Percentiles rank a stretch among this genome's conserved stretches.
phyloP scores from a whole-genome alignment of 345 rosid species.

The Aurinia saxatilis region DNA sequence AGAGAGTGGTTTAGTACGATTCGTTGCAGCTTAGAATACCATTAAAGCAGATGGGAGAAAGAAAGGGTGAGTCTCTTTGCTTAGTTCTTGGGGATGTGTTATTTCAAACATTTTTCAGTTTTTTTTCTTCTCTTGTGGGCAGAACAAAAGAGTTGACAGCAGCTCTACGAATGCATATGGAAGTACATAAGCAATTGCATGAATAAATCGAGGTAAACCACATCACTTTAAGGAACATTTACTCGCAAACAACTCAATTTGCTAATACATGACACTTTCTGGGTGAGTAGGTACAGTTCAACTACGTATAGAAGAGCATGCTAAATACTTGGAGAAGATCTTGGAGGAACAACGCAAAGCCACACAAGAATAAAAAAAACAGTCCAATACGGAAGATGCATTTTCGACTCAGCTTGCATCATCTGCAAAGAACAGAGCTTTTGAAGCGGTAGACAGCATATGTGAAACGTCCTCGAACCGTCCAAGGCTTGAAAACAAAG shows the following conservation, averaged over 20 bases:
- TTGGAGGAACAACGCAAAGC: conserved; percentile 62
- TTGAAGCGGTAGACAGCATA: conserved; percentile 7
- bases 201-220: conserved; percentile 57
- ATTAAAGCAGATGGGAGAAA: conserved; percentile 38
- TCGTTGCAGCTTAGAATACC: conserved; percentile 26
- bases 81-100: background rate
- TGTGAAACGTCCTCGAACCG: conserved; percentile 26
- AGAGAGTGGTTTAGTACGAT: too few relatives aligned
- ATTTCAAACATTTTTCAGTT: background rate
- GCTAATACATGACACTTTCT: background rate
- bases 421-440: conserved; percentile 28
- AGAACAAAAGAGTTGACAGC: conserved; percentile 41
- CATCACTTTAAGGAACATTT: background rate
- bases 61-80: conserved; percentile 35
- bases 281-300: conserved; percentile 52
- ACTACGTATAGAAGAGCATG: conserved; percentile 71
- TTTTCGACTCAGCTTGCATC: conserved; percentile 21
- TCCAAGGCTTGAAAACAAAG: conserved; percentile 6
- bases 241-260: background rate
- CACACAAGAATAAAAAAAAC: too few relatives aligned
- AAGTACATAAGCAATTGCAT: conserved; percentile 67
- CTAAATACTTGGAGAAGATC: conserved; percentile 64
- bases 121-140: background rate
- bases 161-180: conserved; percentile 58
- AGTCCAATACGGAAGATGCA: conserved; percentile 13